Evolutionary conservation across 2,329 filamentous ascomycete species (phyloP).

Genomic region (Huntiella bhutanensis): DNA sequence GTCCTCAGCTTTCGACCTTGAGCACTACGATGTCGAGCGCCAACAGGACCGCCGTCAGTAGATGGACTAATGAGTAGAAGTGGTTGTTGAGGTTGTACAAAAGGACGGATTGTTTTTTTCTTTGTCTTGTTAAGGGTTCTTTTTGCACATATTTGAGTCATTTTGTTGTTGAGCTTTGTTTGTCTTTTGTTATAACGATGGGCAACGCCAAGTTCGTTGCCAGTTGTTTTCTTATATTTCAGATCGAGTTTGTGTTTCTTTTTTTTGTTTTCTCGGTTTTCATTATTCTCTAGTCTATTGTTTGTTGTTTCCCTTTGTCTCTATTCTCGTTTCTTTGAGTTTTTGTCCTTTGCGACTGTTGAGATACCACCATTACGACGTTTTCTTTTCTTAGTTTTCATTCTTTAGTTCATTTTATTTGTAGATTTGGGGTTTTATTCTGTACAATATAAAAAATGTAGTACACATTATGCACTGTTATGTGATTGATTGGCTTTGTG

Average conservation of each 20-base stretch:
- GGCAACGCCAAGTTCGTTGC: too few species aligned
- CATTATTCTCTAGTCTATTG: not conserved
- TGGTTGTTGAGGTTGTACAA: not conserved
- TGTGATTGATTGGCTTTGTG: too few species aligned
- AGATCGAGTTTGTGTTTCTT: not conserved
- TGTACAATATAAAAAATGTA: too few species aligned
- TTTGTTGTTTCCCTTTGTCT: not conserved
- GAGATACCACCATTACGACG: constrained; percentile 7
- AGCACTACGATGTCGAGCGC: constrained; percentile 8
- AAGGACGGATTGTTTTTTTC: not conserved
- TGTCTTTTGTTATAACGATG: too few species aligned
- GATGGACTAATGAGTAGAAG: not conserved
- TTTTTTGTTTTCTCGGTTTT: constrained; percentile 1
- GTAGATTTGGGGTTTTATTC: too few species aligned
- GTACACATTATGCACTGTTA: too few species aligned
- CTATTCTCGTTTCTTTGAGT: not conserved
- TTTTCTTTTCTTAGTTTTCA: not conserved
- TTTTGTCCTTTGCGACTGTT: constrained; percentile 2
- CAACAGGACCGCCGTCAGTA: constrained; percentile 2
- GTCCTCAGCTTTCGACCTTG: constrained; percentile 8
- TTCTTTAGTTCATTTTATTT: too few species aligned
- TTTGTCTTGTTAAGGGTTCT: not conserved
- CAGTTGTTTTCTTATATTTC: not conserved
- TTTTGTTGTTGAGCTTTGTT: not conserved
- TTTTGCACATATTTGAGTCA: not conserved